These are phyloP conservation scores for Biscutella laevigata DNA, from an alignment of 441 rosid genomes.

Conservation along the genomic window DNA sequence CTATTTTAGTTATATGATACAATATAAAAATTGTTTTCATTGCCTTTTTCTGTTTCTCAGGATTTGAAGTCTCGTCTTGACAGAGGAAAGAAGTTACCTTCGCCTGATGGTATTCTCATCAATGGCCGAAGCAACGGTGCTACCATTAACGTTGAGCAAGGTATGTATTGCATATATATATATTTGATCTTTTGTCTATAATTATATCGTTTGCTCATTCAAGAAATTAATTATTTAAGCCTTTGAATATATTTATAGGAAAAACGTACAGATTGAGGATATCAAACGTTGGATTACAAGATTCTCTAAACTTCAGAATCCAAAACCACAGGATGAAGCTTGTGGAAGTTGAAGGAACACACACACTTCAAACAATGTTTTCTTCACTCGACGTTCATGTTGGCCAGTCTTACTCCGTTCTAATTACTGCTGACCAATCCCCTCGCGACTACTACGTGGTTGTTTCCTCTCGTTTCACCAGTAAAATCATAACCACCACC, in stretches of 20 bases:
- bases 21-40: no score
- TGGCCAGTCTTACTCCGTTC: constrained; percentile 77
- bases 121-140: constrained; percentile 80
- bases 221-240: no score
- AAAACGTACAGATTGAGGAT: constrained; percentile 81
- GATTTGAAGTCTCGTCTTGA: constrained; percentile 47
- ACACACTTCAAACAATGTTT: constrained; percentile 64
- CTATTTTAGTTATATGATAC: no score
- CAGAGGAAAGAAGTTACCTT: constrained; percentile 47
- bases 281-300: constrained; percentile 78
- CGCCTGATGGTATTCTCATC: constrained; percentile 76
- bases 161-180: constrained; percentile 20
- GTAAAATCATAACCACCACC: constrained; percentile 41
- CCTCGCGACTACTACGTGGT: constrained; percentile 72
- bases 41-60: constrained; percentile 23
- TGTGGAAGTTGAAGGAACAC: constrained; percentile 94
- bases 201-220: not conserved
- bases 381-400: constrained; percentile 77
- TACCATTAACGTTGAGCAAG: constrained; percentile 60
- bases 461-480: constrained; percentile 72
- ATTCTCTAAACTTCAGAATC: constrained; percentile 72
- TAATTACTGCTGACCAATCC: constrained; percentile 81
- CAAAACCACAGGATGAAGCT: constrained; percentile 71
- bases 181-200: not conserved
- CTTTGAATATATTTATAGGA: no score